phyloP scores from a whole-genome alignment of 306 rosid genomes.

The Sphenostylis stenocarpa region DNA sequence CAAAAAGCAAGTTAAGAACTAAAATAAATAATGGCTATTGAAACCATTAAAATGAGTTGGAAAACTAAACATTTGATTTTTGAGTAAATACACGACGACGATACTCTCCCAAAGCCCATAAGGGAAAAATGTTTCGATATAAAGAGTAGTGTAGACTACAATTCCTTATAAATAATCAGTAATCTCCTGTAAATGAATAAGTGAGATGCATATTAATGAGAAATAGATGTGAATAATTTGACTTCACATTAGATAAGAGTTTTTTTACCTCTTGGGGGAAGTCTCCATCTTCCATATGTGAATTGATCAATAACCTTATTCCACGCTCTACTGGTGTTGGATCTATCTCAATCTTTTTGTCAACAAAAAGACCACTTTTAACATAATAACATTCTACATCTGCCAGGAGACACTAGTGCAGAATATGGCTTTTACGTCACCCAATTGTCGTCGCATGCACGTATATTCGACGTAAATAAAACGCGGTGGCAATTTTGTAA shows the following conservation, averaged over 20 bases:
- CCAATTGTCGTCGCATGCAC: too few relatives aligned
- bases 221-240: not conserved
- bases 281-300: slow-evolving; percentile 72
- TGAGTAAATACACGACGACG: slow-evolving; percentile 27
- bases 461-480: too few relatives aligned
- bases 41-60: too few relatives aligned
- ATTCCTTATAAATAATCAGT: slow-evolving; percentile 53
- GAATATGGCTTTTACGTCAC: too few relatives aligned
- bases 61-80: too few relatives aligned
- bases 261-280: slow-evolving; percentile 61
- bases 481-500: too few relatives aligned
- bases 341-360: slow-evolving; percentile 53
- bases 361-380: not conserved
- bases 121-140: slow-evolving; percentile 53
- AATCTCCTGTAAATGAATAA: slow-evolving; percentile 41
- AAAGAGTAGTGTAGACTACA: slow-evolving; percentile 51
- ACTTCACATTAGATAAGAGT: not conserved
- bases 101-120: slow-evolving; percentile 63
- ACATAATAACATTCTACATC: not conserved
- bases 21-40: too few relatives aligned
- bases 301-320: slow-evolving; percentile 52
- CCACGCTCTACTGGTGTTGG: slow-evolving; percentile 57
- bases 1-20: too few relatives aligned
- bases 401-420: too few relatives aligned
- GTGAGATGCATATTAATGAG: not conserved